These are phyloP conservation scores for Corylus avellana DNA, from an alignment of 306 rosid species.

Conservation along the genomic window DNA sequence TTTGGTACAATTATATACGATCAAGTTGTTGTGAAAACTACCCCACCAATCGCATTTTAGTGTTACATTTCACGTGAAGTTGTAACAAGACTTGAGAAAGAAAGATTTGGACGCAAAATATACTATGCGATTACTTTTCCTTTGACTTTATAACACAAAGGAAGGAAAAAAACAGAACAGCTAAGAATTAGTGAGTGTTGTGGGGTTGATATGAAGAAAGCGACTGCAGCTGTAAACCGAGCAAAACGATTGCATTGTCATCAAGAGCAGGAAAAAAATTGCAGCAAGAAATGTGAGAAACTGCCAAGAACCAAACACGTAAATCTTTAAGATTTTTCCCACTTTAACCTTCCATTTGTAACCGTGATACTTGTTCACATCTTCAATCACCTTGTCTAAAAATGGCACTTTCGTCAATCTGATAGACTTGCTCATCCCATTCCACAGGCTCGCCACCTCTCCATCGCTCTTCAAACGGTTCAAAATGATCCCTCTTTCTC, in stretches of 20 bases:
- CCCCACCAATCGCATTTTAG: no score
- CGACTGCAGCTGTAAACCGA: constrained; percentile 38
- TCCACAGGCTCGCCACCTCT: constrained; percentile 65
- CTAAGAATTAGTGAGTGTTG: no score
- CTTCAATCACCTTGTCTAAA: constrained; percentile 73
- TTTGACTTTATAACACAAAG: no score
- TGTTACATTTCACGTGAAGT: no score
- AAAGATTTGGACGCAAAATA: no score
- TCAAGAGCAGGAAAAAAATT: constrained; percentile 49
- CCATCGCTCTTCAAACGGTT: constrained; percentile 69
- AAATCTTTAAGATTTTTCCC: constrained; percentile 44
- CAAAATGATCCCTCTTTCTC: constrained; percentile 54
- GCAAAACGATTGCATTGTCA: constrained; percentile 43
- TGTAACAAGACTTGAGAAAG: no score
- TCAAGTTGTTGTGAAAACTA: no score
- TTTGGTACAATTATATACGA: no score
- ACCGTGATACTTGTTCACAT: constrained; percentile 63
- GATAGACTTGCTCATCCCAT: constrained; percentile 72
- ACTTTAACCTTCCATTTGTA: constrained; percentile 60
- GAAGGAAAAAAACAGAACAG: no score
- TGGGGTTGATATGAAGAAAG: constrained; percentile 9
- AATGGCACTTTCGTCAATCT: constrained; percentile 59
- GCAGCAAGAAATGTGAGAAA: constrained; percentile 60
- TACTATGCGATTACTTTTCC: no score
- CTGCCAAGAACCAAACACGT: constrained; percentile 67